Percentiles rank a stretch among this genome's conserved stretches.
Evolutionary conservation across 2,329 filamentous ascomycete species (phyloP).

Genomic region (Pyricularia pennisetigena): DNA sequence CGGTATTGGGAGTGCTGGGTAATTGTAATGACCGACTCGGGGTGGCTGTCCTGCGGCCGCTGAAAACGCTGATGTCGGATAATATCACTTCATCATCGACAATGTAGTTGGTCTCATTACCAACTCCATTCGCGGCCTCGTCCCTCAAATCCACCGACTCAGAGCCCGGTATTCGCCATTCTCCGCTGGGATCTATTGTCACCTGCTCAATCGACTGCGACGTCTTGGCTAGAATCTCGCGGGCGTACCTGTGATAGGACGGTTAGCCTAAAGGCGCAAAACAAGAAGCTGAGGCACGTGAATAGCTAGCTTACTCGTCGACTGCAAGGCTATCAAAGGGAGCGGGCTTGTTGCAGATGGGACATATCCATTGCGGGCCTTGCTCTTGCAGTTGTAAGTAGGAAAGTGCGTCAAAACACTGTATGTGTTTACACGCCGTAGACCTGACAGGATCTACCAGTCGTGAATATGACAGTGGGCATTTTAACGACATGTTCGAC

Average conservation of each 20-base stretch:
- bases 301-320: conserved; percentile 58
- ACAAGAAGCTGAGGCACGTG: not conserved
- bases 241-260: conserved; percentile 55
- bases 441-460: conserved; percentile 74
- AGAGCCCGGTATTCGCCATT: conserved; percentile 47
- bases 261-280: conserved; percentile 9
- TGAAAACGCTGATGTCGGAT: conserved; percentile 28
- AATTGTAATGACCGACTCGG: conserved; percentile 17
- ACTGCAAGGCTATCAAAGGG: conserved; percentile 76
- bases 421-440: conserved; percentile 72
- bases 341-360: conserved; percentile 78
- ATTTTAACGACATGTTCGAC: conserved; percentile 82
- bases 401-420: conserved; percentile 89
- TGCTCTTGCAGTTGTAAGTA: conserved; percentile 94
- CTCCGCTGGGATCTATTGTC: conserved; percentile 77
- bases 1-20: conserved; percentile 17
- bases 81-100: conserved; percentile 41
- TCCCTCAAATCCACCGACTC: conserved; percentile 20
- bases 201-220: conserved; percentile 68
- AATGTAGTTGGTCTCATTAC: conserved; percentile 13
- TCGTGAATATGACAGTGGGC: conserved; percentile 78
- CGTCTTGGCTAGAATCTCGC: conserved; percentile 73
- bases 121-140: conserved; percentile 8
- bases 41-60: conserved; percentile 24
- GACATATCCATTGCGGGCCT: conserved; percentile 93